phyloP scores from a whole-genome alignment of 169 alveolate species.

The Eimeria necatrix region DNA sequence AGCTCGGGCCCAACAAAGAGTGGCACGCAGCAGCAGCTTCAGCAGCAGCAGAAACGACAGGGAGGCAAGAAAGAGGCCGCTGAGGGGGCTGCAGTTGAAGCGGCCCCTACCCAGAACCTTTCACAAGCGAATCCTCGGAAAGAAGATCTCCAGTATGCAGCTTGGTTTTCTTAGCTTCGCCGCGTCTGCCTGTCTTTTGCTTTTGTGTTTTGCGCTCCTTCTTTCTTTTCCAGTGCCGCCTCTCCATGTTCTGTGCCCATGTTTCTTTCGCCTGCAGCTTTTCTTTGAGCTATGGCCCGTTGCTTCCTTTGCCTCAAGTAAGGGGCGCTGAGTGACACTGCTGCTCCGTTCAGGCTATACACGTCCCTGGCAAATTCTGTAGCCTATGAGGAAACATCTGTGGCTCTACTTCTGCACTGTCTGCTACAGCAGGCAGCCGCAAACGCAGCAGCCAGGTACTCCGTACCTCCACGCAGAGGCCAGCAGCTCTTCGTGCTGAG shows the following conservation, averaged over 20 bases:
- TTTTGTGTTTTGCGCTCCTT: neutral
- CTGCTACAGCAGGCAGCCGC: slow-evolving; percentile 47
- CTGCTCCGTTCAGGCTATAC: slow-evolving; percentile 5
- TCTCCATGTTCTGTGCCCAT: no score
- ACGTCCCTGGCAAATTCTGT: slow-evolving; percentile 11
- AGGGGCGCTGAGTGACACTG: neutral
- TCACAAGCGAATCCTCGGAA: neutral
- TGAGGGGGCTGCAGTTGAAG: neutral
- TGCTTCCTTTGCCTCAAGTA: neutral
- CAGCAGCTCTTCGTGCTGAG: neutral
- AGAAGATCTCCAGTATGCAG: neutral
- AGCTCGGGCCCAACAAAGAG: neutral
- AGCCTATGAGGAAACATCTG: slow-evolving; percentile 8
- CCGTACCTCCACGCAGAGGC: neutral
- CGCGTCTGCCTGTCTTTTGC: neutral
- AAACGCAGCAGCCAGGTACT: slow-evolving; percentile 27
- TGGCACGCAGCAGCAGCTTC: neutral
- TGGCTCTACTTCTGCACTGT: slow-evolving; percentile 9
- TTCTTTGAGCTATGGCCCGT: neutral
- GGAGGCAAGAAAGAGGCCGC: neutral
- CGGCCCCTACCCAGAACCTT: neutral
- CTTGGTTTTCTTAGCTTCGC: neutral
- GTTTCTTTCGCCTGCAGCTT: neutral
- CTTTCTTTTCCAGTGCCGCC: neutral
- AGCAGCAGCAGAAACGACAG: slow-evolving; percentile 20